Percentiles rank a stretch among this genome's conserved stretches.
These are phyloP conservation scores for Phytophthora quininea DNA, from an alignment of 352 stramenopile genomes.

Conservation along the genomic window DNA sequence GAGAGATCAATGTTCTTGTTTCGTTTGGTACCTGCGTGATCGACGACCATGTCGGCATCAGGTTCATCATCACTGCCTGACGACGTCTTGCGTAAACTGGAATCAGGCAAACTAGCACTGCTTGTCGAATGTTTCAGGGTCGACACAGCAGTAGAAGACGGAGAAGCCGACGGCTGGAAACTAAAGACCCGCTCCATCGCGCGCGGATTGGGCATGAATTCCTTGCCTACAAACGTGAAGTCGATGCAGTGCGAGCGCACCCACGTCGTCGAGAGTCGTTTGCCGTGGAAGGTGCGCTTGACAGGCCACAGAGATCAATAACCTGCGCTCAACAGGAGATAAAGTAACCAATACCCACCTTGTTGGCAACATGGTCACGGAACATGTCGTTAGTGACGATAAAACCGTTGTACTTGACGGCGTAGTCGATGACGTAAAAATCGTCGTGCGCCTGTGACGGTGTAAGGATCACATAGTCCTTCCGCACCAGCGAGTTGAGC, in stretches of 20 bases:
- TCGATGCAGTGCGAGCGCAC: conserved; percentile 79
- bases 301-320: conserved; percentile 6
- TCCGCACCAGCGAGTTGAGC: conserved; percentile 59
- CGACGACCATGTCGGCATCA: conserved; percentile 52
- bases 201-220: conserved; percentile 91
- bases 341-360: conserved; percentile 33
- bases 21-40: conserved; percentile 39
- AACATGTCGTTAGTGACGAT: conserved; percentile 94
- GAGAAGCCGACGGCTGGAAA: conserved; percentile 31
- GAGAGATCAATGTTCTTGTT: conserved; percentile 80
- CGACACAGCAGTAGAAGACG: conserved; percentile 3
- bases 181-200: conserved; percentile 73
- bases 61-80: conserved; percentile 13
- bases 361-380: conserved; percentile 85
- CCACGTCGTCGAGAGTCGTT: conserved; percentile 60
- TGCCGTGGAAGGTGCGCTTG: conserved; percentile 76
- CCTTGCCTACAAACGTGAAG: conserved; percentile 89
- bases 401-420: conserved; percentile 87
- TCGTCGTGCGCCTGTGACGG: conserved; percentile 89
- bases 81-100: conserved; percentile 19
- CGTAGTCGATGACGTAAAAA: conserved; percentile 93
- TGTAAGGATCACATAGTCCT: conserved; percentile 77
- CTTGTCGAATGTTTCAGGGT: conserved; percentile 1
- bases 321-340: background rate
- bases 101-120: conserved; percentile 5